phyloP scores from a whole-genome alignment of 73 alveolate genomes.

The Paramecium pentaurelia region DNA sequence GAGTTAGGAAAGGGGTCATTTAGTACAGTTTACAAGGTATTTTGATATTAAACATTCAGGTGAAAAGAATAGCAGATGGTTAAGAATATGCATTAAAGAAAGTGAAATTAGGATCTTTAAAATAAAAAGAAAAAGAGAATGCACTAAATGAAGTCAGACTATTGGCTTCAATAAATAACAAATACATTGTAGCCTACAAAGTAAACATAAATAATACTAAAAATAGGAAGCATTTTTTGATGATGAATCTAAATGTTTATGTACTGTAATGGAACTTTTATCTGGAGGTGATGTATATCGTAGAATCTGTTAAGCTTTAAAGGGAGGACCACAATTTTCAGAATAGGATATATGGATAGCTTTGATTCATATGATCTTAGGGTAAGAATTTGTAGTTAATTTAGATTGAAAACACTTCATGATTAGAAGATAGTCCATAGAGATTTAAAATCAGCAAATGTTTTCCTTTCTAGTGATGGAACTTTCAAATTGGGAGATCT shows the following conservation, averaged over 20 bases:
- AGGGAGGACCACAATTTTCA: conserved; percentile 76
- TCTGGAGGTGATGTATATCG: conserved; percentile 91
- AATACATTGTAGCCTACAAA: conserved; percentile 52
- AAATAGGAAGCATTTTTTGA: conserved; percentile 65
- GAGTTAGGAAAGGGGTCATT: conserved; percentile 67
- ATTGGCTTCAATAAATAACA: conserved; percentile 59
- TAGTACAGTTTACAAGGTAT: conserved; percentile 59
- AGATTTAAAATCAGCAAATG: conserved; percentile 79
- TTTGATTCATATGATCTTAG: conserved; percentile 41
- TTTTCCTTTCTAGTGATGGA: conserved; percentile 78
- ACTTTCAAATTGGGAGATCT: conserved; percentile 75
- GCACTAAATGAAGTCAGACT: conserved; percentile 67
- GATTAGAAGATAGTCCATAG: conserved; percentile 69
- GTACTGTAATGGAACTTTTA: conserved; percentile 95
- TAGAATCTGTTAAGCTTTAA: conserved; percentile 72
- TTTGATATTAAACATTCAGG: neutral
- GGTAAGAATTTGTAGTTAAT: conserved; percentile 9
- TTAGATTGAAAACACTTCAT: conserved; percentile 67
- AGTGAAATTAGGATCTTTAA: conserved; percentile 48
- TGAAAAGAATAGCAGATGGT: conserved; percentile 54
- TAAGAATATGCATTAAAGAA: conserved; percentile 63
- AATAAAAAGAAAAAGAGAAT: conserved; percentile 63
- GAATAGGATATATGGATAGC: conserved; percentile 90
- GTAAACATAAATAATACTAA: neutral
- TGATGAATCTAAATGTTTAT: conserved; percentile 69